A percentile compares a stretch with the other conserved stretches of the same genome.
These are phyloP conservation scores for Leccinum variabile DNA, from an alignment of 1,284 basidiomycete species.

Conservation along the genomic window DNA sequence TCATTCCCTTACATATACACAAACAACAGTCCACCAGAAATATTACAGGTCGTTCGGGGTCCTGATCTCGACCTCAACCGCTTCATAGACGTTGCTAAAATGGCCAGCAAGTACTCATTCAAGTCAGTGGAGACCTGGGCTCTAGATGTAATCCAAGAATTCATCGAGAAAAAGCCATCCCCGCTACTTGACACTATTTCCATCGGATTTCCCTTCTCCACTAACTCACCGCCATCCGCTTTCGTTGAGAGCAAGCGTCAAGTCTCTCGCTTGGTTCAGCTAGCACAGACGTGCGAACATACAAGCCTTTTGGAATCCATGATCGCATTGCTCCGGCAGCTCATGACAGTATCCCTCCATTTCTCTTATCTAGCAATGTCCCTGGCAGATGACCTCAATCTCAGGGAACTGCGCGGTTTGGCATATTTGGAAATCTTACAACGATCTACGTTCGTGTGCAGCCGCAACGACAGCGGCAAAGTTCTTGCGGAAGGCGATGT, in stretches of 20 bases:
- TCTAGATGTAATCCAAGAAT: constrained; percentile 62
- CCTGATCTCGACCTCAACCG: constrained; percentile 49
- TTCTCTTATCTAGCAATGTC: constrained; percentile 69
- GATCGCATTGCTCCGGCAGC: constrained; percentile 53
- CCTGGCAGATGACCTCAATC: constrained; percentile 62
- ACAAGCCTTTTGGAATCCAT: constrained; percentile 55
- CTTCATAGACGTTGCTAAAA: constrained; percentile 59
- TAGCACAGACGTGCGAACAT: constrained; percentile 66
- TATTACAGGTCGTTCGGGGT: constrained; percentile 43
- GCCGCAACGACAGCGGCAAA: constrained; percentile 14
- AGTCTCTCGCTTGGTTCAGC: constrained; percentile 56
- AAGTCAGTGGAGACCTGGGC: constrained; percentile 68
- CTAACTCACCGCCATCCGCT: constrained; percentile 23
- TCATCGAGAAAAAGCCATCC: constrained; percentile 58
- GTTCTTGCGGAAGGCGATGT: constrained; percentile 30
- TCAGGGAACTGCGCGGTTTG: constrained; percentile 54
- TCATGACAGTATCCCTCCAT: constrained; percentile 56
- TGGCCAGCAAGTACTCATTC: constrained; percentile 70
- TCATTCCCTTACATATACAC: constrained; percentile 5
- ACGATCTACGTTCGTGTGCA: constrained; percentile 49
- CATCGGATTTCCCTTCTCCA: constrained; percentile 35
- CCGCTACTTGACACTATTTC: constrained; percentile 47
- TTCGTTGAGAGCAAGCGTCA: constrained; percentile 43
- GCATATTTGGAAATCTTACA: constrained; percentile 72
- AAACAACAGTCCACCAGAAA: constrained; percentile 54